Evolutionary conservation across 2,329 filamentous ascomycete species (phyloP).

Genomic region (Xylaria sp.): DNA sequence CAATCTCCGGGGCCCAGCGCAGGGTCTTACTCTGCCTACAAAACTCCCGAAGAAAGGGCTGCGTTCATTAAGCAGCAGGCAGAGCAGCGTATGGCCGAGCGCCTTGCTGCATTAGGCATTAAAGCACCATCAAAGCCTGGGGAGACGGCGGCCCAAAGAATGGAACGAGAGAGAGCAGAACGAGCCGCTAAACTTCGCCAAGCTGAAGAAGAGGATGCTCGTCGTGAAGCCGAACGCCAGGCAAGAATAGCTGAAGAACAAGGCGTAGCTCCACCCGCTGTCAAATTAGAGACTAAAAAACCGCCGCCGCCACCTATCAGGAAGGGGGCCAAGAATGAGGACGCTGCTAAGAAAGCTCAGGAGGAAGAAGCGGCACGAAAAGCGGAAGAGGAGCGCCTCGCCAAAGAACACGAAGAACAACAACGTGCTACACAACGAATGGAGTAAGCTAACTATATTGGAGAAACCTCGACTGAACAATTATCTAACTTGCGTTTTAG

Average conservation of each 20-base stretch:
- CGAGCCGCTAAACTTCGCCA: slow-evolving; percentile 86
- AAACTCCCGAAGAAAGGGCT: slow-evolving; percentile 91
- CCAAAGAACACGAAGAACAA: slow-evolving; percentile 80
- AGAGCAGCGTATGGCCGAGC: slow-evolving; percentile 95
- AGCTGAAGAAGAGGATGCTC: slow-evolving; percentile 93
- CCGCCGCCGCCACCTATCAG: slow-evolving; percentile 83
- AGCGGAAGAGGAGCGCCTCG: slow-evolving; percentile 73
- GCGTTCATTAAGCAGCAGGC: slow-evolving; percentile 98
- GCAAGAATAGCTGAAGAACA: slow-evolving; percentile 84
- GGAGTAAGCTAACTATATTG: slow-evolving; percentile 74
- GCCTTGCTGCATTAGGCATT: slow-evolving; percentile 91
- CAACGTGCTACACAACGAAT: slow-evolving; percentile 77
- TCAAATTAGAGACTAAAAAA: slow-evolving; percentile 66
- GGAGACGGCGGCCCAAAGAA: slow-evolving; percentile 84
- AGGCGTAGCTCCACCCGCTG: slow-evolving; percentile 67
- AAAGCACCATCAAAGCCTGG: slow-evolving; percentile 82
- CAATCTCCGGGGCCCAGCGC: slow-evolving; percentile 59
- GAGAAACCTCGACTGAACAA: slow-evolving; percentile 13
- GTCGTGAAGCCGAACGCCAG: slow-evolving; percentile 87
- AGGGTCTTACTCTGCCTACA: slow-evolving; percentile 82
- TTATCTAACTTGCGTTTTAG: slow-evolving; percentile 59
- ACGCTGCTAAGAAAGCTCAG: slow-evolving; percentile 51
- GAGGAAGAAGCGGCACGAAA: slow-evolving; percentile 69
- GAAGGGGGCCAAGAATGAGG: slow-evolving; percentile 72
- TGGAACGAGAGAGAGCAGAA: slow-evolving; percentile 89